phyloP scores from a whole-genome alignment of 2,329 filamentous ascomycete species.

The Xylaria sp. region DNA sequence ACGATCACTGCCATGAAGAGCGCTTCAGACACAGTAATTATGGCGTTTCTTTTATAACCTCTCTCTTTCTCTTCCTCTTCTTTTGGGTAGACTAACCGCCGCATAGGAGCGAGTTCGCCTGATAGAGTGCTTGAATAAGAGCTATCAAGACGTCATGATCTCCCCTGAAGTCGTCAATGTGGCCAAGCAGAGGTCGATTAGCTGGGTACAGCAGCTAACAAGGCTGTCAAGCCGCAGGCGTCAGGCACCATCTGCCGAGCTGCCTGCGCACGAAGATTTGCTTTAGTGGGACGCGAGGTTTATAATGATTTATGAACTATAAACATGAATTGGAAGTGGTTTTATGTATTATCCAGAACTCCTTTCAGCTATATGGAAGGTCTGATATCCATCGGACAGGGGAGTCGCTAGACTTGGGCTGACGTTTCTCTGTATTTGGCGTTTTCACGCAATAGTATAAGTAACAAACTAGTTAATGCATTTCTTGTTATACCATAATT shows the following conservation, averaged over 20 bases:
- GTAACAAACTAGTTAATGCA: too few species aligned
- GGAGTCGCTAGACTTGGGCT: too few species aligned
- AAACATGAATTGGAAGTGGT: too few species aligned
- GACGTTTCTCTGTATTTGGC: too few species aligned
- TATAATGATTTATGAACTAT: too few species aligned
- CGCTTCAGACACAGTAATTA: conserved; percentile 4
- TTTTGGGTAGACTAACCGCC: background rate
- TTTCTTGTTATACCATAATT: too few species aligned
- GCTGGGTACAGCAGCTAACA: conserved; percentile 3
- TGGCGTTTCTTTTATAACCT: conserved; percentile 3
- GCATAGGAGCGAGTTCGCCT: background rate
- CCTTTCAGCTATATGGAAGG: too few species aligned
- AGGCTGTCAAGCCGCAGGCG: conserved; percentile 3
- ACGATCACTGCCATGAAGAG: conserved; percentile 13
- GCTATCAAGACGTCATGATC: background rate
- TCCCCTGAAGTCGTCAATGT: conserved; percentile 1
- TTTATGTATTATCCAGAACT: too few species aligned
- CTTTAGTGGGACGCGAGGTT: background rate
- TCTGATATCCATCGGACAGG: too few species aligned
- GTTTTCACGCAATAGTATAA: too few species aligned
- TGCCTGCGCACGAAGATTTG: background rate
- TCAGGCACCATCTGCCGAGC: background rate
- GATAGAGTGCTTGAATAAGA: conserved; percentile 14
- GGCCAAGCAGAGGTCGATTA: conserved; percentile 5
- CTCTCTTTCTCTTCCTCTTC: background rate